phyloP scores from a whole-genome alignment of 805 yeast genomes.

The Pichia paraexigua region DNA sequence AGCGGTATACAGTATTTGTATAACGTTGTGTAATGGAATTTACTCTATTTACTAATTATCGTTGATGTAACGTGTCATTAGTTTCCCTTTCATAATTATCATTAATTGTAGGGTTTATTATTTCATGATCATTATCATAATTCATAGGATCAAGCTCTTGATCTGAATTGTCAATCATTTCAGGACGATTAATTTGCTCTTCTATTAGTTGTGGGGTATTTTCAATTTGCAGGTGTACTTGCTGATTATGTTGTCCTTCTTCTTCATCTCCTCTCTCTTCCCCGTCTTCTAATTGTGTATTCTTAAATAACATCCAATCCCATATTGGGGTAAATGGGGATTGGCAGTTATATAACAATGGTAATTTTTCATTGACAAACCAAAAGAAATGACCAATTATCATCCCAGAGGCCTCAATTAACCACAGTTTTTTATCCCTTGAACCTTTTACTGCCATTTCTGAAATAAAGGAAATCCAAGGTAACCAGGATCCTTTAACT shows the following conservation, averaged over 20 bases:
- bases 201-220: background rate
- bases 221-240: background rate
- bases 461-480: slow-evolving; percentile 29
- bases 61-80: background rate
- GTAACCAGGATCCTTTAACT: slow-evolving; percentile 37
- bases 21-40: background rate
- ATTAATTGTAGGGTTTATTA: background rate
- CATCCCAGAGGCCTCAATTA: slow-evolving; percentile 29
- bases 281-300: background rate
- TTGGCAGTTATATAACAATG: slow-evolving; percentile 29
- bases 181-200: background rate
- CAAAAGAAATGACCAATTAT: slow-evolving; percentile 36
- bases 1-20: background rate
- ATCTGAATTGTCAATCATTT: background rate
- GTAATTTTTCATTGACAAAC: slow-evolving; percentile 34
- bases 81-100: background rate
- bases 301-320: slow-evolving; percentile 22
- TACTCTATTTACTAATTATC: background rate
- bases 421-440: slow-evolving; percentile 2
- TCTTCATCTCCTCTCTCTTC: background rate
- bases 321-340: slow-evolving; percentile 36
- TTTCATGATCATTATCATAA: background rate
- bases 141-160: background rate
- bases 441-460: slow-evolving; percentile 7
- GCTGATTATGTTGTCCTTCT: background rate